Evolutionary conservation across 192 early-diverging fungal genomes (phyloP).

Genomic region (Gamsiella multidivaricata): DNA sequence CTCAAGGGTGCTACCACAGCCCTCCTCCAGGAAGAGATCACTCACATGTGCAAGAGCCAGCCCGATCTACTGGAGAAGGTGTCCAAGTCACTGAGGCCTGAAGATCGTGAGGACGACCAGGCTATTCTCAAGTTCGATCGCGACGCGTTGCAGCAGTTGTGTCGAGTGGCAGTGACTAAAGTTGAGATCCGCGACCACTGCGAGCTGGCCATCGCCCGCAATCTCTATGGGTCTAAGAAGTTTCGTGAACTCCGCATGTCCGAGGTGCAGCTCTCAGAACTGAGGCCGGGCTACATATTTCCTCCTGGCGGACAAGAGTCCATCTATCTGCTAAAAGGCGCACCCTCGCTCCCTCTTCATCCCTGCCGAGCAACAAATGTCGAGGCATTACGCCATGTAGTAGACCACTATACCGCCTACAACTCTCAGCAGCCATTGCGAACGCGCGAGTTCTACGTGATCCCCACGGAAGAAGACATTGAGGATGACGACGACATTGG

Average conservation of each 20-base stretch:
- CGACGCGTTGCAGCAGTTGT: slow-evolving; percentile 43
- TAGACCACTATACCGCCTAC: slow-evolving; percentile 40
- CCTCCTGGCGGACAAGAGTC: slow-evolving; percentile 54
- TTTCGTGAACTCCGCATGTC: slow-evolving; percentile 53
- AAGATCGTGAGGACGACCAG: slow-evolving; percentile 50
- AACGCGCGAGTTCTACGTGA: slow-evolving; percentile 43
- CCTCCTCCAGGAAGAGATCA: slow-evolving; percentile 46
- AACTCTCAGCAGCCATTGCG: slow-evolving; percentile 45
- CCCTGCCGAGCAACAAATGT: slow-evolving; percentile 51
- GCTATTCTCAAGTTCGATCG: slow-evolving; percentile 48
- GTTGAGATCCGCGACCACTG: slow-evolving; percentile 51
- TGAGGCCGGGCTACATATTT: slow-evolving; percentile 42
- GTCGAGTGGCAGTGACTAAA: slow-evolving; percentile 43
- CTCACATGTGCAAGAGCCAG: slow-evolving; percentile 44
- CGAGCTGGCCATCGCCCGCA: slow-evolving; percentile 49
- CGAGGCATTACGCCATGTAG: slow-evolving; percentile 49
- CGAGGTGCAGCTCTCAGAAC: slow-evolving; percentile 26
- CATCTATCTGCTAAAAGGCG: slow-evolving; percentile 51
- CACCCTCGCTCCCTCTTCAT: slow-evolving; percentile 45
- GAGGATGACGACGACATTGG: slow-evolving; percentile 33
- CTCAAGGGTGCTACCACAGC: slow-evolving; percentile 45
- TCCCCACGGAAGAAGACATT: slow-evolving; percentile 25
- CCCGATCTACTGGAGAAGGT: slow-evolving; percentile 50
- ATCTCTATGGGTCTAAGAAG: slow-evolving; percentile 50
- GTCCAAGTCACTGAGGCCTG: slow-evolving; percentile 26